Evolutionary conservation across 805 yeast species (phyloP).

Genomic region (Myxozyma sirexii): DNA sequence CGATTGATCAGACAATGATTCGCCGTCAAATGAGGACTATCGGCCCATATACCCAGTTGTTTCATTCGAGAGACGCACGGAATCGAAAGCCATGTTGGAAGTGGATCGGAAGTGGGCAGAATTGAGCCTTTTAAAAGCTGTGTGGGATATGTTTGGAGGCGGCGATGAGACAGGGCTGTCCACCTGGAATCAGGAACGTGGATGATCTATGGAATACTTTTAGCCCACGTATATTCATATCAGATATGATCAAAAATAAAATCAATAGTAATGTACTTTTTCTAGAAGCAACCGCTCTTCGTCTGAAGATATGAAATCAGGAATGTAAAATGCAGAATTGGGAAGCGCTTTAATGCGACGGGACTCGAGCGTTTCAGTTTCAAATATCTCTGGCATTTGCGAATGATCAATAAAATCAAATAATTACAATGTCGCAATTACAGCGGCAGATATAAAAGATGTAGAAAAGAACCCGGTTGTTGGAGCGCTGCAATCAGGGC

Average conservation of each 20-base stretch:
- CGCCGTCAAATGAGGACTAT: constrained; percentile 20
- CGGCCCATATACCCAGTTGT: constrained; percentile 24
- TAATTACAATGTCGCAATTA: too few relatives aligned
- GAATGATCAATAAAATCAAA: too few relatives aligned
- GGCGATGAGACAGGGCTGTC: constrained; percentile 27
- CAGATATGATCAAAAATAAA: not conserved
- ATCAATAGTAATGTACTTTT: constrained; percentile 22
- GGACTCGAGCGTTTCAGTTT: constrained; percentile 9
- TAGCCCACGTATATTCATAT: not conserved
- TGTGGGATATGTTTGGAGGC: constrained; percentile 32
- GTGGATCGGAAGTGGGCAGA: constrained; percentile 22
- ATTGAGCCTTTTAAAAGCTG: constrained; percentile 22
- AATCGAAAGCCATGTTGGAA: constrained; percentile 24
- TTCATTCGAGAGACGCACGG: constrained; percentile 20
- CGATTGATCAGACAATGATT: constrained; percentile 30
- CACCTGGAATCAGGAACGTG: constrained; percentile 21
- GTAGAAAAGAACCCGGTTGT: too few relatives aligned
- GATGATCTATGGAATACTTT: constrained; percentile 7
- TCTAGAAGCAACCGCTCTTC: constrained; percentile 21
- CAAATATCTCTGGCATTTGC: constrained; percentile 6
- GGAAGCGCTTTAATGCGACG: constrained; percentile 15
- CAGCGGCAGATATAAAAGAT: too few relatives aligned
- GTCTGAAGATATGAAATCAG: constrained; percentile 17
- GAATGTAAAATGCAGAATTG: constrained; percentile 18
- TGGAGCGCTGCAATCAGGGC: too few relatives aligned